Percentiles rank a stretch among this genome's conserved stretches.
Conservation (phyloP, 2,329 filamentous ascomycete genomes). For the Huntiella bhutanensis region DNA sequence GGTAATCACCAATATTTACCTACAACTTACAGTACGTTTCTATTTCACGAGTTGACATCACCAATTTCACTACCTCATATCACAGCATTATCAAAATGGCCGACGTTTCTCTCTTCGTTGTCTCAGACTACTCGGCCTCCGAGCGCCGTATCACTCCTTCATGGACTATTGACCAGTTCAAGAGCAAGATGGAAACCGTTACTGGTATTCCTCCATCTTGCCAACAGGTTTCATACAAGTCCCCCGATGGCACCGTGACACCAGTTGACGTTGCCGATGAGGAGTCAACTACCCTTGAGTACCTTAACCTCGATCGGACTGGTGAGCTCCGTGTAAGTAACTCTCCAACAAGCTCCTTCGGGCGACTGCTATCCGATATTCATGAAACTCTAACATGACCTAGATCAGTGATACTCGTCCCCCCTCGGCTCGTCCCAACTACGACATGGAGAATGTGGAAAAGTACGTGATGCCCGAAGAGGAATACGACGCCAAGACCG, state of each 20-base stretch:
- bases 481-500: conserved; percentile 69
- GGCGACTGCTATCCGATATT: not conserved
- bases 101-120: conserved; percentile 58
- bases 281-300: conserved; percentile 44
- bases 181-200: conserved; percentile 74
- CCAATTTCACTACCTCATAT: no score
- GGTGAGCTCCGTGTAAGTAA: conserved; percentile 61
- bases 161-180: conserved; percentile 74
- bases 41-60: no score
- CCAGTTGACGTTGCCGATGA: conserved; percentile 54
- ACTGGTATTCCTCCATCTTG: conserved; percentile 72
- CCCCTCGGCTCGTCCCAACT: conserved; percentile 54
- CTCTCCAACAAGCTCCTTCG: not conserved
- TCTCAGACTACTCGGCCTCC: conserved; percentile 58
- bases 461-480: conserved; percentile 79
- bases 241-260: conserved; percentile 36
- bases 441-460: conserved; percentile 62
- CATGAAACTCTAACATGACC: conserved; percentile 5
- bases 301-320: conserved; percentile 51
- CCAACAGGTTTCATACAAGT: conserved; percentile 58
- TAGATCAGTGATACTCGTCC: conserved; percentile 71
- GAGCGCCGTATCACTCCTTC: conserved; percentile 84
- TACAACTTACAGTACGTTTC: no score
- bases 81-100: conserved; percentile 26
- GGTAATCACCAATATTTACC: no score